phyloP scores from a whole-genome alignment of 768 basidiomycete genomes.

The Goffeauzyma gilvescens region DNA sequence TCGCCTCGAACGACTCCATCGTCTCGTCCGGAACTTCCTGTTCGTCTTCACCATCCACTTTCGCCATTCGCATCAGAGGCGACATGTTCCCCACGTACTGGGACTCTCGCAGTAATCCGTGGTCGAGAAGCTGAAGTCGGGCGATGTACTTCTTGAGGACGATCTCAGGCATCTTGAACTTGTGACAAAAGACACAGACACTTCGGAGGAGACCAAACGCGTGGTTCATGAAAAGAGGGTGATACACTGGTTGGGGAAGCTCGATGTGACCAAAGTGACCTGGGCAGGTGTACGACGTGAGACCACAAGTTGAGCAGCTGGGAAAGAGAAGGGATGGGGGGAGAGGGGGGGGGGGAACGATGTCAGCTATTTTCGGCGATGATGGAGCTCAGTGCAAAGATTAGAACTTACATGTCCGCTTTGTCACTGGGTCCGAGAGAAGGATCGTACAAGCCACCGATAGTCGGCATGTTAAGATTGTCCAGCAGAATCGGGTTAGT shows the following conservation, averaged over 20 bases:
- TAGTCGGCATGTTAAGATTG: slow-evolving; percentile 77
- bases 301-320: slow-evolving; percentile 82
- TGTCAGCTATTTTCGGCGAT: neutral
- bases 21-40: slow-evolving; percentile 22
- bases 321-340: neutral
- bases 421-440: slow-evolving; percentile 75
- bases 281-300: slow-evolving; percentile 85
- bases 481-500: slow-evolving; percentile 82
- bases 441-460: slow-evolving; percentile 85
- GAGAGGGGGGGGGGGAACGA: no score
- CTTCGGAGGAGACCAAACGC: slow-evolving; percentile 71
- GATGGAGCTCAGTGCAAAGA: neutral
- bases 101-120: slow-evolving; percentile 68
- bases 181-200: slow-evolving; percentile 84
- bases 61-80: slow-evolving; percentile 26
- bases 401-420: slow-evolving; percentile 61
- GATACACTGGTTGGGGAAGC: slow-evolving; percentile 81
- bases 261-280: slow-evolving; percentile 98
- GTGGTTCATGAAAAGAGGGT: slow-evolving; percentile 85
- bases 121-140: slow-evolving; percentile 70
- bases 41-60: slow-evolving; percentile 31
- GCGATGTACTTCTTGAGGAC: slow-evolving; percentile 61
- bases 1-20: slow-evolving; percentile 21
- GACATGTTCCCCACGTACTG: slow-evolving; percentile 53
- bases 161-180: slow-evolving; percentile 60